Conservation (phyloP, 2,329 filamentous ascomycete species). For the Aspergillus candidus region DNA sequence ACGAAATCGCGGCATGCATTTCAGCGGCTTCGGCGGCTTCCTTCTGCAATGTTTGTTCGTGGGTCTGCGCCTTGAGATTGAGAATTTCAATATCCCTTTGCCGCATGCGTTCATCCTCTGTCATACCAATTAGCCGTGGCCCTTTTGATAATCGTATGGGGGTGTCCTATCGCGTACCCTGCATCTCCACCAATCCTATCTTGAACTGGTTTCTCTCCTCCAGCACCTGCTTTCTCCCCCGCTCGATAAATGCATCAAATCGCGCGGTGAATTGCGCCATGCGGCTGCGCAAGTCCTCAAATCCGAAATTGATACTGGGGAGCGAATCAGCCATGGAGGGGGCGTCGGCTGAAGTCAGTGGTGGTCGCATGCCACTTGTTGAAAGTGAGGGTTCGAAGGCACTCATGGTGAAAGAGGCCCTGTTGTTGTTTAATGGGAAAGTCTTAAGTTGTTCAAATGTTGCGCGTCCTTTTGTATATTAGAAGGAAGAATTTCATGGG, state of each 20-base stretch:
- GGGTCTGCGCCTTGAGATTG: conserved; percentile 50
- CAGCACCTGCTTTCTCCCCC: conserved; percentile 78
- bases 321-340: conserved; percentile 62
- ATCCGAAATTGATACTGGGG: conserved; percentile 88
- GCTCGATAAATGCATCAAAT: conserved; percentile 92
- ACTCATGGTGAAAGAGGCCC: conserved; percentile 19
- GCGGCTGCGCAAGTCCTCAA: conserved; percentile 88
- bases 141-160: background rate
- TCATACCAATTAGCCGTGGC: conserved; percentile 3
- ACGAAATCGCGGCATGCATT: conserved; percentile 55
- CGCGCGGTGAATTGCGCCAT: conserved; percentile 87
- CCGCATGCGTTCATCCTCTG: conserved; percentile 89
- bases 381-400: conserved; percentile 55
- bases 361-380: conserved; percentile 48
- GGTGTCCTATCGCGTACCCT: conserved; percentile 54
- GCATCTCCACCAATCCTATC: conserved; percentile 79
- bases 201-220: conserved; percentile 93
- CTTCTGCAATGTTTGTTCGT: conserved; percentile 52
- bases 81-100: conserved; percentile 79
- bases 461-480: no score
- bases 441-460: background rate
- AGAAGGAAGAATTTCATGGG: no score
- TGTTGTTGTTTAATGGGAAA: background rate
- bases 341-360: conserved; percentile 46
- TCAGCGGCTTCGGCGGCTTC: conserved; percentile 57